Percentiles rank a stretch among this genome's conserved stretches.
Evolutionary conservation across 306 rosid genomes (phyloP).

Genomic region (Dalbergia oliveri): DNA sequence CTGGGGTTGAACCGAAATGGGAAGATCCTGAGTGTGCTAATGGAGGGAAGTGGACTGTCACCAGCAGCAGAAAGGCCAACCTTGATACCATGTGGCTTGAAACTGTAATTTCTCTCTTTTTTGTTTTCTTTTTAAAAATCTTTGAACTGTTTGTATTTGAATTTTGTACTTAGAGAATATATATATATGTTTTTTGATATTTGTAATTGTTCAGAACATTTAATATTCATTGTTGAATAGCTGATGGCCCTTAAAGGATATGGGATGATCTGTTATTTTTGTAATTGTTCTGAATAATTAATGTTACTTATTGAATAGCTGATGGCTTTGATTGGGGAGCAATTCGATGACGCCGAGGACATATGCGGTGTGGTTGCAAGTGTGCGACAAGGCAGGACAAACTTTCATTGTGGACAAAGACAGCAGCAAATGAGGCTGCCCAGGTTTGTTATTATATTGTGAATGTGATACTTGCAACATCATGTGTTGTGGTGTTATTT

Average conservation of each 20-base stretch:
- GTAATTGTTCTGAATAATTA: slow-evolving; percentile 19
- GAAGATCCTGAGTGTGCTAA: slow-evolving; percentile 98
- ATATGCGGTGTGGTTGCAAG: slow-evolving; percentile 97
- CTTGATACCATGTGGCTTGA: slow-evolving; percentile 97
- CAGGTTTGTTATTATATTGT: slow-evolving; percentile 66
- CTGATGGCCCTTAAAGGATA: slow-evolving; percentile 63
- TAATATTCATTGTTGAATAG: slow-evolving; percentile 45
- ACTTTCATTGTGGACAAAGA: slow-evolving; percentile 91
- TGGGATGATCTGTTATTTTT: neutral
- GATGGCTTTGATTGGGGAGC: slow-evolving; percentile 98
- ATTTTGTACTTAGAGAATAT: neutral
- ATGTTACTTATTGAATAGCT: slow-evolving; percentile 54
- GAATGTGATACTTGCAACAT: slow-evolving; percentile 5
- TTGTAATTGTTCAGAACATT: slow-evolving; percentile 26
- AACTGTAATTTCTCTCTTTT: slow-evolving; percentile 64
- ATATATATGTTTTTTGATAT: neutral
- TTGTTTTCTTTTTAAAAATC: neutral
- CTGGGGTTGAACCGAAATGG: slow-evolving; percentile 97
- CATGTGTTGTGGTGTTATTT: slow-evolving; percentile 12
- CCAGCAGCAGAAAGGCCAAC: slow-evolving; percentile 62
- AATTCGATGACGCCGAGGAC: slow-evolving; percentile 88
- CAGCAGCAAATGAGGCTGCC: slow-evolving; percentile 91
- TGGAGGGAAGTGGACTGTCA: slow-evolving; percentile 94
- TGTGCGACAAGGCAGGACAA: slow-evolving; percentile 95
- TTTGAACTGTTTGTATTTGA: neutral